phyloP scores from a whole-genome alignment of 148 eudicot genomes.

The Heliosperma pusillum region DNA sequence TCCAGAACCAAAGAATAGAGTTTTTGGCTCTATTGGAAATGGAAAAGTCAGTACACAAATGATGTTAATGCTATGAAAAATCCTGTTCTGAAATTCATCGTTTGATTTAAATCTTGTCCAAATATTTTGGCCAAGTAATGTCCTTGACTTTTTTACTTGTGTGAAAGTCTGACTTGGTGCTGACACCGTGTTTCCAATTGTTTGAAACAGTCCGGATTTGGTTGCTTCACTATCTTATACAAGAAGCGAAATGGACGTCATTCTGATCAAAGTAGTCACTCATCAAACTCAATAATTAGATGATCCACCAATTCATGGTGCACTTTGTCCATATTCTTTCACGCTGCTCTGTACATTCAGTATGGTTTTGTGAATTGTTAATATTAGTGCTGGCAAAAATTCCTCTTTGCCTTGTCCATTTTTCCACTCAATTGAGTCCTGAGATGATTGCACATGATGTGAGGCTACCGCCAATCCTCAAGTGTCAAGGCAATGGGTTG shows the following conservation, averaged over 20 bases:
- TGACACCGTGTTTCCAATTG: conserved; percentile 2
- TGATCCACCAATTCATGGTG: conserved; percentile 9
- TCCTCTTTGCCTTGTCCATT: not conserved
- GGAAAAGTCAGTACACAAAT: too few species aligned
- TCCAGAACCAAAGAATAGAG: too few species aligned
- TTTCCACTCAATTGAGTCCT: not conserved
- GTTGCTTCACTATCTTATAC: conserved; percentile 13
- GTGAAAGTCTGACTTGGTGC: not conserved
- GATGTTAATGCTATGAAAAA: too few species aligned
- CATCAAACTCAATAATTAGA: conserved; percentile 29
- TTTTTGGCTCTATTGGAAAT: too few species aligned
- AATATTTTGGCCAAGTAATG: too few species aligned
- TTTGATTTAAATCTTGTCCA: too few species aligned
- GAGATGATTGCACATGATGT: not conserved
- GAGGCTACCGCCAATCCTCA: not conserved
- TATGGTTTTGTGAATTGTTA: not conserved
- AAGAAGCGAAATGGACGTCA: conserved; percentile 4
- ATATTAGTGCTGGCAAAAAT: not conserved
- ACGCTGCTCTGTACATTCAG: conserved; percentile 9
- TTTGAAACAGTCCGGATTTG: conserved; percentile 22
- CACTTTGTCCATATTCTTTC: conserved; percentile 8
- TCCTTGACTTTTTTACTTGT: not conserved
- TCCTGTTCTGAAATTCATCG: too few species aligned
- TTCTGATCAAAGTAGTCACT: conserved; percentile 23
- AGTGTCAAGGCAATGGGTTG: not conserved